Conservation (phyloP, 306 rosid species). For the Quillaja saponaria region DNA sequence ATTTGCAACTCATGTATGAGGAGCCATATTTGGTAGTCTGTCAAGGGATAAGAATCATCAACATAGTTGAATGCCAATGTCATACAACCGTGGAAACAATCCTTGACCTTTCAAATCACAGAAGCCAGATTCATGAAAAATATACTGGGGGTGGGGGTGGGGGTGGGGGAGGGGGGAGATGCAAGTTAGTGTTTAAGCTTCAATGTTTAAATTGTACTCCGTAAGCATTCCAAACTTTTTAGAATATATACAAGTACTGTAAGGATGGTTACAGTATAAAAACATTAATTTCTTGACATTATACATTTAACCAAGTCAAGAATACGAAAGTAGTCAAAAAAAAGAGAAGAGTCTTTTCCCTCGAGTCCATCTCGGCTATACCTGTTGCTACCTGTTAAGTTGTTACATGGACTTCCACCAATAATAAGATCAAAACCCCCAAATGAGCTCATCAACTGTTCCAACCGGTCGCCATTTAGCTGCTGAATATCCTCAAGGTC, state of each 20-base stretch:
- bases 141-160: constrained; percentile 1
- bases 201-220: background rate
- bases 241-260: constrained; percentile 11
- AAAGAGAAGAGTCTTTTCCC: constrained; percentile 81
- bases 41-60: too few species aligned
- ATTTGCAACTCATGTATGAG: too few species aligned
- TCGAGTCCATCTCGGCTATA: constrained; percentile 79
- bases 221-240: constrained; percentile 15
- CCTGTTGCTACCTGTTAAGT: constrained; percentile 90
- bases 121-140: too few species aligned
- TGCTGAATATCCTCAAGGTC: constrained; percentile 65
- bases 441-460: constrained; percentile 48
- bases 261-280: constrained; percentile 4
- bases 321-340: constrained; percentile 72
- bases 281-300: constrained; percentile 31
- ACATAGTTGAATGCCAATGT: too few species aligned
- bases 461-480: constrained; percentile 54
- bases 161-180: constrained; percentile 12
- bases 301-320: constrained; percentile 69
- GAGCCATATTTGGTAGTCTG: too few species aligned
- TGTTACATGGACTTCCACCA: constrained; percentile 97
- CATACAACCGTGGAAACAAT: too few species aligned
- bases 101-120: too few species aligned
- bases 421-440: constrained; percentile 89
- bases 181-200: constrained; percentile 15